Evolutionary conservation across 768 basidiomycete genomes (phyloP).

Genomic region (Collybia nuda): DNA sequence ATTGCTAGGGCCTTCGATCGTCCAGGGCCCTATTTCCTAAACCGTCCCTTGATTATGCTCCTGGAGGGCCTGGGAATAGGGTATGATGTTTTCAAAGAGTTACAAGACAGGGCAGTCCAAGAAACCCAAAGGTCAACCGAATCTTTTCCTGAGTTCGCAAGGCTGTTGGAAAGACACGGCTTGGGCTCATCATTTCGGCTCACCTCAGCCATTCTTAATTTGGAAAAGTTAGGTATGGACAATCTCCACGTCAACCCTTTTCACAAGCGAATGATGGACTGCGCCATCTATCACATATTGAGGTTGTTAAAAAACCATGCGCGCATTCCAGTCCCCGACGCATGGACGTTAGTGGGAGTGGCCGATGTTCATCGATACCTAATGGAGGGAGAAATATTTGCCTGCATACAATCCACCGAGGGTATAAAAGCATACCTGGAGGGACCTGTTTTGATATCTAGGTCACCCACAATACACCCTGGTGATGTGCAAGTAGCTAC

Average conservation of each 20-base stretch:
- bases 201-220: conserved; percentile 46
- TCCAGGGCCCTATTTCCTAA: conserved; percentile 56
- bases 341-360: conserved; percentile 71
- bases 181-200: conserved; percentile 58
- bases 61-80: conserved; percentile 47
- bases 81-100: conserved; percentile 48
- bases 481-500: conserved; percentile 62
- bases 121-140: conserved; percentile 42
- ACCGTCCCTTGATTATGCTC: conserved; percentile 69
- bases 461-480: conserved; percentile 70
- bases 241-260: conserved; percentile 40
- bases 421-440: conserved; percentile 43
- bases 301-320: conserved; percentile 55
- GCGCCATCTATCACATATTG: conserved; percentile 42
- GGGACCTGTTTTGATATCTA: conserved; percentile 55
- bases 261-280: conserved; percentile 60
- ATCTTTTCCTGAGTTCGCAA: conserved; percentile 44
- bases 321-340: conserved; percentile 63
- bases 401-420: conserved; percentile 46
- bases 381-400: conserved; percentile 56
- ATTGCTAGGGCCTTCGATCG: conserved; percentile 52
- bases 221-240: conserved; percentile 47
- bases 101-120: conserved; percentile 52
- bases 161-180: conserved; percentile 54
- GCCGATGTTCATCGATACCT: conserved; percentile 59